Evolutionary conservation across 768 basidiomycete species (phyloP), one percentile per base, ranked within the genome.

Genomic region (Artomyces pyxidatus): DNA sequence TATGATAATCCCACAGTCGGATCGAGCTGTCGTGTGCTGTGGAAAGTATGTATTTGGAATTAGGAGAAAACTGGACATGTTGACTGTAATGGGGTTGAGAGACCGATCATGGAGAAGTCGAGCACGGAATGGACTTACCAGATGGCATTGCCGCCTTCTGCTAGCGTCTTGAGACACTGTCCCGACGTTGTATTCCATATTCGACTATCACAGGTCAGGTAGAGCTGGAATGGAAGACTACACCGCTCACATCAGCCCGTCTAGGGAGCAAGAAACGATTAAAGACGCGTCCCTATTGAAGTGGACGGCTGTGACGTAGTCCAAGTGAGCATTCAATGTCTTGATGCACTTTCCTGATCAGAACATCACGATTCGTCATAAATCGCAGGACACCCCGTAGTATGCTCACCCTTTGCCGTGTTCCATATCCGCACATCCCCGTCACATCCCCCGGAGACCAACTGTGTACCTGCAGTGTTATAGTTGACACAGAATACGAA

Each of bases 381-480:
- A n/a, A n/a, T n/a, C n/a, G n/a, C n/a, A n/a, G n/a, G n/a, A n/a
- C n/a, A n/a, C n/a, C n/a, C n/a, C n/a, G n/a, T n/a, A n/a, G n/a
- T n/a, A n/a, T n/a, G n/a, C n/a, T n/a, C 42, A 90, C 92, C 90
- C 72, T 79, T 74, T 12, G 82, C 76, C 0, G 85, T 77, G 60
- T 96, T 90, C 94, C 95, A 98, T 61, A 99, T 83, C 55, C 83
- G 77, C 14, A 97, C 83, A 60, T 88, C 89, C 42, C 94, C 92
- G 52, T 97, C 95, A 61, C 89, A 94, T 0, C 85, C 85, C 7
- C 95, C 95, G 11, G 89, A 93, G 6, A 91, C 95, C 38, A 97
- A 75, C 19, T 97, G 70, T 54, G 92, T 92, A 6, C 88, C 88
- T 23, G 87, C 74, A 1, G 82, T 80, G 61, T 92, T 93, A 65